Conservation (phyloP, 1,284 basidiomycete genomes). For the Microstroma glucosiphilum region DNA sequence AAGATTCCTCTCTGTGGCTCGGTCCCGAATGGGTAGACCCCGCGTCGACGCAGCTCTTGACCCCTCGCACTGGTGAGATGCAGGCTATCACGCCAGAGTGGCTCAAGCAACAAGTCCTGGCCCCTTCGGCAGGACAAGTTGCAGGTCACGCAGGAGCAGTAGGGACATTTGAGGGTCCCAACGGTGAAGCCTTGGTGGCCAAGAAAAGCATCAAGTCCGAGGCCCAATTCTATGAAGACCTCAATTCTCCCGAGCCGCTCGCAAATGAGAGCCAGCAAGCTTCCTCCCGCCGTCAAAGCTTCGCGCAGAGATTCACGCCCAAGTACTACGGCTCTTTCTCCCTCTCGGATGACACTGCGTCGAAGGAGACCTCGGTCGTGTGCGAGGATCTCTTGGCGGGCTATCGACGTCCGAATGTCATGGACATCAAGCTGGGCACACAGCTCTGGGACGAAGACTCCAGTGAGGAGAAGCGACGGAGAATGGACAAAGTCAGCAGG, state of each 20-base stretch:
- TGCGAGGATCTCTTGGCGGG: constrained; percentile 72
- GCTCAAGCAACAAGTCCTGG: background rate
- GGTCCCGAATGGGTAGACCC: background rate
- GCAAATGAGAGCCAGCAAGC: background rate
- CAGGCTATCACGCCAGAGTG: background rate
- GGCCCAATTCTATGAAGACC: constrained; percentile 70
- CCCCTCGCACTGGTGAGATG: background rate
- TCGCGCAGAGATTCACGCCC: constrained; percentile 21
- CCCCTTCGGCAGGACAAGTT: constrained; percentile 59
- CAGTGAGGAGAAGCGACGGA: constrained; percentile 66
- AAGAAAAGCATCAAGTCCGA: constrained; percentile 72
- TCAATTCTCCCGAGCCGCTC: constrained; percentile 52
- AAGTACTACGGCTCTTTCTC: constrained; percentile 10
- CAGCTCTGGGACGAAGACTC: constrained; percentile 70
- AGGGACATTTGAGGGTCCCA: constrained; percentile 61
- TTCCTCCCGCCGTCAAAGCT: constrained; percentile 15
- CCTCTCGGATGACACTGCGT: constrained; percentile 53
- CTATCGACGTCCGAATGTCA: constrained; percentile 73
- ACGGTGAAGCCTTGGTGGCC: constrained; percentile 65
- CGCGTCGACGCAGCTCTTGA: background rate
- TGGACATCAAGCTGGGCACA: constrained; percentile 88
- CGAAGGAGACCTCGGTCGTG: background rate
- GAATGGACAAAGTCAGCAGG: constrained; percentile 69
- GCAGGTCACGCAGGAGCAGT: constrained; percentile 76
- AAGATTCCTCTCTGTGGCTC: constrained; percentile 12